Evolutionary conservation across 2,329 filamentous ascomycete species (phyloP).

Genomic region (Ceratocystiopsis minuta): DNA sequence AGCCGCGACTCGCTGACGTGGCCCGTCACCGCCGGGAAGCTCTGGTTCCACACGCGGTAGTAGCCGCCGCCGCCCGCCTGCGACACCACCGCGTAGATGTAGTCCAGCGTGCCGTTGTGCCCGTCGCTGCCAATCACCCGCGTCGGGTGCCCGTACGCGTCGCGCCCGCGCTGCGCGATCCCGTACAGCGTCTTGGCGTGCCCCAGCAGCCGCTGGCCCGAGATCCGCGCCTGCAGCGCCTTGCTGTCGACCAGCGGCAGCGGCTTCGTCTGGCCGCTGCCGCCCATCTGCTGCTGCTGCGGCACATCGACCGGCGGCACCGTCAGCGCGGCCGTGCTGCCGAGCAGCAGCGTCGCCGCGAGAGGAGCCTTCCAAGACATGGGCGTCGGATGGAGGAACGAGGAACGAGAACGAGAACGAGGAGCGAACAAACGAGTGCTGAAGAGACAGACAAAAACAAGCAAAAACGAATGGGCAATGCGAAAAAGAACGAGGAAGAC

Average conservation of each 20-base stretch:
- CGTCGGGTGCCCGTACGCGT: conserved; percentile 50
- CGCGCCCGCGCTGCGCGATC: conserved; percentile 38
- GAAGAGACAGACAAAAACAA: no score
- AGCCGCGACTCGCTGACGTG: conserved; percentile 40
- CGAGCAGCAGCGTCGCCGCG: conserved; percentile 7
- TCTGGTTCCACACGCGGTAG: conserved; percentile 44
- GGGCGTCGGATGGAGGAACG: no score
- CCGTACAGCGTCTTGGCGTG: conserved; percentile 44
- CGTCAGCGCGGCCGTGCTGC: conserved; percentile 4
- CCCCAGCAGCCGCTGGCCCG: conserved; percentile 32
- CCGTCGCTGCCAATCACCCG: conserved; percentile 52
- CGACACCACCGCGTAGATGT: conserved; percentile 37
- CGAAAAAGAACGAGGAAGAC: no score
- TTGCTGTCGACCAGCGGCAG: conserved; percentile 25
- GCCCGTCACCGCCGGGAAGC: conserved; percentile 43
- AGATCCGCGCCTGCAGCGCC: conserved; percentile 38
- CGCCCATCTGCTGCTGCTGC: no score
- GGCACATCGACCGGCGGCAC: conserved; percentile 1
- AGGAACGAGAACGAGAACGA: no score
- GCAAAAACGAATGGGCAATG: no score
- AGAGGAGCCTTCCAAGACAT: conserved; percentile 5
- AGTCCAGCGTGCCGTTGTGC: conserved; percentile 45
- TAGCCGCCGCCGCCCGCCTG: conserved; percentile 32
- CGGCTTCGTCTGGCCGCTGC: not conserved
- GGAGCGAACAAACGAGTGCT: no score